A percentile compares a stretch with the other conserved stretches of the same genome.
phyloP scores from a whole-genome alignment of 352 stramenopile genomes.

The Globisporangium recalcitrans region DNA sequence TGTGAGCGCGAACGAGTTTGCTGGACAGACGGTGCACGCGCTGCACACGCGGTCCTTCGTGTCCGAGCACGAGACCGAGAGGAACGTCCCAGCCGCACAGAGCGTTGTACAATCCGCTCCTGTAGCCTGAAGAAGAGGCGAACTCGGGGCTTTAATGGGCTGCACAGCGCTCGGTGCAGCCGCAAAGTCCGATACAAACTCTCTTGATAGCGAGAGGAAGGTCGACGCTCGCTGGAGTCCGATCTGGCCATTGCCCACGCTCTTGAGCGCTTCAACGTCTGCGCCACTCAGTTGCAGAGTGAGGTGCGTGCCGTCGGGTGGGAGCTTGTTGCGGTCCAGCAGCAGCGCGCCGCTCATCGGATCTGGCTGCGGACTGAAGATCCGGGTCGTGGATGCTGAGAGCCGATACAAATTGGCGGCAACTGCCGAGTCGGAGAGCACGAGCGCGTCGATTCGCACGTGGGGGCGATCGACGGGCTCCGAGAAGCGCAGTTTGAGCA shows the following conservation, averaged over 20 bases:
- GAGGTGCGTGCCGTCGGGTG: constrained; percentile 56
- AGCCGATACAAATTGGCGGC: constrained; percentile 34
- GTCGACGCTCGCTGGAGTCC: constrained; percentile 41
- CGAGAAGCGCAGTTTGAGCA: constrained; percentile 67
- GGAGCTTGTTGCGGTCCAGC: constrained; percentile 38
- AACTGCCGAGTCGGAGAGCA: constrained; percentile 35
- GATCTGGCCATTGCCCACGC: constrained; percentile 42
- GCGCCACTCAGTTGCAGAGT: constrained; percentile 40
- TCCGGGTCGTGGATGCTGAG: constrained; percentile 26
- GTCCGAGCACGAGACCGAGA: constrained; percentile 57
- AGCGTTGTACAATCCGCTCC: constrained; percentile 48
- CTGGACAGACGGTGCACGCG: constrained; percentile 50
- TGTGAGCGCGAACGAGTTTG: constrained; percentile 47
- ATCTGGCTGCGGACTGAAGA: constrained; percentile 48
- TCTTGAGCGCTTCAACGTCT: constrained; percentile 33
- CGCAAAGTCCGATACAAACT: constrained; percentile 47
- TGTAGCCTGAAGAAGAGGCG: constrained; percentile 31
- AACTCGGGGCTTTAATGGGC: constrained; percentile 14
- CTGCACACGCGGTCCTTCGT: constrained; percentile 46
- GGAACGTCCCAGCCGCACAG: constrained; percentile 39
- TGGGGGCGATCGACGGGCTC: constrained; percentile 46
- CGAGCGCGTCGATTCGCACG: constrained; percentile 29
- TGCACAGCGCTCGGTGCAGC: constrained; percentile 31
- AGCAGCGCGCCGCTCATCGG: constrained; percentile 41
- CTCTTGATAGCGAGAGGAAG: constrained; percentile 34